Conservation (phyloP, 345 rosid species). For the Rhodamnia argentea region DNA sequence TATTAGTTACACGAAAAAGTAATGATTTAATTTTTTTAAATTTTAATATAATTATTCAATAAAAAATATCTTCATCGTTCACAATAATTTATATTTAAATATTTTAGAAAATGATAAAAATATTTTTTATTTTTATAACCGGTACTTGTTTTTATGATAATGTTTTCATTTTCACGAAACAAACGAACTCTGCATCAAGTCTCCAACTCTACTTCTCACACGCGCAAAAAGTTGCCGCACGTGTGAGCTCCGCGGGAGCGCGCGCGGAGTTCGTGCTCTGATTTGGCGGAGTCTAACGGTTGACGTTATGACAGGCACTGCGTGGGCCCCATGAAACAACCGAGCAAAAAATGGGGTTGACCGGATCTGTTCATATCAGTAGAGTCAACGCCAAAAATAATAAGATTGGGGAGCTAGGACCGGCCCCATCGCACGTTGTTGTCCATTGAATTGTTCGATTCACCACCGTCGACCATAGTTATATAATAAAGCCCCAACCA, state of each 20-base stretch:
- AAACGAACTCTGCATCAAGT: not conserved
- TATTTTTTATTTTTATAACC: not conserved
- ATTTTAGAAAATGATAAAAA: not conserved
- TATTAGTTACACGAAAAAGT: rapidly evolving
- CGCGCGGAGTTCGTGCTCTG: too few species aligned
- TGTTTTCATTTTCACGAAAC: too few species aligned
- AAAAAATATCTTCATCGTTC: not conserved
- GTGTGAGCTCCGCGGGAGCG: not conserved
- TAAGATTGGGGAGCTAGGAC: not conserved
- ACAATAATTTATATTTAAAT: not conserved
- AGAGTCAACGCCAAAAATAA: not conserved
- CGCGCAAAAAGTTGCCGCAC: not conserved
- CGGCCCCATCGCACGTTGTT: not conserved
- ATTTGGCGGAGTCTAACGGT: not conserved
- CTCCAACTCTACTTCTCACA: not conserved
- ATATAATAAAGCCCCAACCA: not conserved
- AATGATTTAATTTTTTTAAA: not conserved
- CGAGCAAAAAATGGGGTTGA: not conserved
- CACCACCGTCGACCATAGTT: not conserved
- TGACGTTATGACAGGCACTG: too few species aligned
- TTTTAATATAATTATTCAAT: not conserved
- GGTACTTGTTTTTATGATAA: too few species aligned
- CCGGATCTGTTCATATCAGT: not conserved
- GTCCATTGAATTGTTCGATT: not conserved
- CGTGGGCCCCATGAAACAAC: not conserved